Evolutionary conservation across 768 basidiomycete species (phyloP).

Genomic region (Nidularia sp.): DNA sequence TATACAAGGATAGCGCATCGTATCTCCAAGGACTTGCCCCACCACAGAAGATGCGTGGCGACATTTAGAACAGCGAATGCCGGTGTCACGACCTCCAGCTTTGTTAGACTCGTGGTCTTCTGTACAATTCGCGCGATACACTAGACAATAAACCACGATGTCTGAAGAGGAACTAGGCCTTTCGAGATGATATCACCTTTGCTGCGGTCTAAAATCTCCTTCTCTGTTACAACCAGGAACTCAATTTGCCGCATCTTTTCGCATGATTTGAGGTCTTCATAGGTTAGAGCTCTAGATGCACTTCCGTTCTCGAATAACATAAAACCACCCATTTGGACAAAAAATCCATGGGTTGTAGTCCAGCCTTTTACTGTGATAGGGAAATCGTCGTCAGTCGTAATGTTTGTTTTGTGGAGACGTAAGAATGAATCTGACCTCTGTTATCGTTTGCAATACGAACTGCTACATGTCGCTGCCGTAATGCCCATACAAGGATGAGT

Average conservation of each 20-base stretch:
- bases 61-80: not conserved
- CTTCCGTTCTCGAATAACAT: not conserved
- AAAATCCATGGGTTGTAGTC: slow-evolving; percentile 1
- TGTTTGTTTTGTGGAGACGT: too few relatives aligned
- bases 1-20: not conserved
- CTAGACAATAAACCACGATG: not conserved
- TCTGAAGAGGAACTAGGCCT: not conserved
- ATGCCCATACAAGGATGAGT: too few relatives aligned
- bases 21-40: not conserved
- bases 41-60: not conserved
- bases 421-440: too few relatives aligned
- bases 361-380: too few relatives aligned
- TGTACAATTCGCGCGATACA: not conserved
- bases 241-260: not conserved
- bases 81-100: not conserved
- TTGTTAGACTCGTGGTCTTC: not conserved
- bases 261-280: not conserved
- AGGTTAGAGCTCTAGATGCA: not conserved
- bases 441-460: too few relatives aligned
- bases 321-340: slow-evolving; percentile 4
- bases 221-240: not conserved
- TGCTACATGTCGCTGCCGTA: too few relatives aligned
- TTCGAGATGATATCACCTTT: not conserved
- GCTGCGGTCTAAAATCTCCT: slow-evolving; percentile 1
- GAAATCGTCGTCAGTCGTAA: too few relatives aligned